phyloP scores from a whole-genome alignment of 441 rosid species.

The Populus hybrid region DNA sequence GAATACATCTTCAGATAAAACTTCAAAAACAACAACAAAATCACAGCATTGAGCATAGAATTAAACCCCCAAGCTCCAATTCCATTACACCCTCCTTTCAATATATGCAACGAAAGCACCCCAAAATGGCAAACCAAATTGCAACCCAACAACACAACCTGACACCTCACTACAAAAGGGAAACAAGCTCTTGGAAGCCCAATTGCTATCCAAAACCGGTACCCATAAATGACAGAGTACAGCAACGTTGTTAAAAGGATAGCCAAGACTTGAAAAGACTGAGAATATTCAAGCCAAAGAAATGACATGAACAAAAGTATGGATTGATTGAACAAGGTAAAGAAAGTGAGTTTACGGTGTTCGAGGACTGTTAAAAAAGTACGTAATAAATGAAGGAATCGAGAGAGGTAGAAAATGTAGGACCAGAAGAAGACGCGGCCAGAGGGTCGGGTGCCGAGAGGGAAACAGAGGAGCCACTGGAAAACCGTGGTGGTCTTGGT shows the following conservation, averaged over 20 bases:
- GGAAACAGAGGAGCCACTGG: conserved; percentile 93
- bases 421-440: conserved; percentile 99
- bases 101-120: conserved; percentile 56
- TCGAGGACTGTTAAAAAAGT: conserved; percentile 56
- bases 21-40: conserved; percentile 52
- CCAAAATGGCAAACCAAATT: conserved; percentile 73
- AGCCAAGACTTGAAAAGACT: conserved; percentile 75
- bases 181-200: conserved; percentile 66
- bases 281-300: conserved; percentile 85
- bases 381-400: conserved; percentile 70
- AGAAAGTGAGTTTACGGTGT: conserved; percentile 45
- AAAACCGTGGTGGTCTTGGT: conserved; percentile 56
- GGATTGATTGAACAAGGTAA: conserved; percentile 60
- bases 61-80: conserved; percentile 82
- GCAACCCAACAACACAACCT: conserved; percentile 53
- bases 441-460: conserved; percentile 77
- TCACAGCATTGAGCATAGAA: conserved; percentile 55
- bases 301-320: conserved; percentile 56
- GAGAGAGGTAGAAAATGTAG: conserved; percentile 70
- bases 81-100: conserved; percentile 89
- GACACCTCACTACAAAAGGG: conserved; percentile 69
- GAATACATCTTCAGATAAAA: conserved; percentile 50
- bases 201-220: conserved; percentile 72
- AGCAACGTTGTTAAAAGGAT: conserved; percentile 60
- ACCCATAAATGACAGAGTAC: conserved; percentile 71